These are phyloP conservation scores for Amborella trichopoda DNA, from an alignment of 164 flowering plant genomes.

Conservation along the genomic window DNA sequence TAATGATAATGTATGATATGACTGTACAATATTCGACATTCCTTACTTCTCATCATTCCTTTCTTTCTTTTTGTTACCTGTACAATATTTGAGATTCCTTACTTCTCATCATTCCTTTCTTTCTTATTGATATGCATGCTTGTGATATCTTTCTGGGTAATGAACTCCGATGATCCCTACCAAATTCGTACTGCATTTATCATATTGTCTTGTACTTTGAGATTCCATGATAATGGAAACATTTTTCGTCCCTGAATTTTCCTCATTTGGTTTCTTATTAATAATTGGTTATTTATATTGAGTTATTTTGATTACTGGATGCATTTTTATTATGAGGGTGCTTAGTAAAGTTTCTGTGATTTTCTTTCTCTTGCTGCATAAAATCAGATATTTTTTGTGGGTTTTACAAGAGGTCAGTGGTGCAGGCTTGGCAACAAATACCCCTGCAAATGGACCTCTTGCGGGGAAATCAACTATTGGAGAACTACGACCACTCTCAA, in stretches of 20 bases:
- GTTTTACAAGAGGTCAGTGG: constrained; percentile 2
- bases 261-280: too few species aligned
- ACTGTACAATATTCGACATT: too few species aligned
- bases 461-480: constrained; percentile 11
- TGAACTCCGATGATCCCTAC: background rate
- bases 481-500: constrained; percentile 11
- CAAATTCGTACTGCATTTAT: background rate
- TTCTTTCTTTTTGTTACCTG: background rate
- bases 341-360: background rate
- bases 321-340: background rate
- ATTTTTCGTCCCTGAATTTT: too few species aligned
- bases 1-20: too few species aligned
- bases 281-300: background rate
- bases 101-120: background rate
- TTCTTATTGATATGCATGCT: background rate
- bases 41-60: background rate
- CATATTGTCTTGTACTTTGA: background rate
- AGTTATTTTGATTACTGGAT: background rate
- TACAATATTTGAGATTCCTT: too few species aligned
- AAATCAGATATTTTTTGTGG: constrained; percentile 1
- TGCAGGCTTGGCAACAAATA: constrained; percentile 24
- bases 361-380: background rate
- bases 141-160: background rate
- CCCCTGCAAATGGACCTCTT: constrained; percentile 18
- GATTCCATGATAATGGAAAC: background rate